Conservation (phyloP, 1,284 basidiomycete genomes). For the Rhodofomes roseus region DNA sequence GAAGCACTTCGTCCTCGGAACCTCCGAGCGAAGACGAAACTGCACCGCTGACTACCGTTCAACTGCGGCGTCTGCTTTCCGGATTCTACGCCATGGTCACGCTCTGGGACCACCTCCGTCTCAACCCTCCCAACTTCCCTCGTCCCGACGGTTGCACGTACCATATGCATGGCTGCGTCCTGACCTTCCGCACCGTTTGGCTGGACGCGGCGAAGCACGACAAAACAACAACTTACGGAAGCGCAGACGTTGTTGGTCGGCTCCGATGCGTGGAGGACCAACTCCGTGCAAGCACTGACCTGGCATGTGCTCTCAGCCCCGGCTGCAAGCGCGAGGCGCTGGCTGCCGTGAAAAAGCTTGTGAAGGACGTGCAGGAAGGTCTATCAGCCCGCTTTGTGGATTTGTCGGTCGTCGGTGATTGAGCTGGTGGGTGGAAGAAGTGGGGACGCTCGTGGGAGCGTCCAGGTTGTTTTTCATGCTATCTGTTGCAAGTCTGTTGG, state of each 20-base stretch:
- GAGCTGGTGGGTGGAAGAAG: neutral
- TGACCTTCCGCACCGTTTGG: conserved; percentile 27
- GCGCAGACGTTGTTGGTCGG: conserved; percentile 27
- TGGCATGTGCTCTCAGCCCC: conserved; percentile 25
- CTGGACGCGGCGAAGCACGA: conserved; percentile 16
- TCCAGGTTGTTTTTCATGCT: neutral
- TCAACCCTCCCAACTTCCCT: conserved; percentile 21
- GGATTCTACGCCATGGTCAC: conserved; percentile 28
- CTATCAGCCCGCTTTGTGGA: conserved; percentile 26
- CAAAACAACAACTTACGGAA: conserved; percentile 13
- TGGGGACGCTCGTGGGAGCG: neutral
- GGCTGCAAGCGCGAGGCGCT: conserved; percentile 30
- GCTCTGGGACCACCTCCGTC: conserved; percentile 26
- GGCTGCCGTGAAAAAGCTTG: conserved; percentile 27
- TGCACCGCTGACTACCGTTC: conserved; percentile 19
- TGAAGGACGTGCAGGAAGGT: conserved; percentile 21
- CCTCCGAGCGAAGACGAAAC: conserved; percentile 5
- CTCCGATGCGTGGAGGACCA: conserved; percentile 23
- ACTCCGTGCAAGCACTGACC: conserved; percentile 21
- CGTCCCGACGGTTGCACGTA: conserved; percentile 28
- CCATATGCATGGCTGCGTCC: conserved; percentile 28
- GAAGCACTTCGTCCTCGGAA: neutral
- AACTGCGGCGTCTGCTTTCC: conserved; percentile 25
- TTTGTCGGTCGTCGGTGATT: conserved; percentile 7
- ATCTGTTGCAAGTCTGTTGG: too few relatives aligned